Conservation (phyloP, 805 yeast genomes). For the Candida dendrica region DNA sequence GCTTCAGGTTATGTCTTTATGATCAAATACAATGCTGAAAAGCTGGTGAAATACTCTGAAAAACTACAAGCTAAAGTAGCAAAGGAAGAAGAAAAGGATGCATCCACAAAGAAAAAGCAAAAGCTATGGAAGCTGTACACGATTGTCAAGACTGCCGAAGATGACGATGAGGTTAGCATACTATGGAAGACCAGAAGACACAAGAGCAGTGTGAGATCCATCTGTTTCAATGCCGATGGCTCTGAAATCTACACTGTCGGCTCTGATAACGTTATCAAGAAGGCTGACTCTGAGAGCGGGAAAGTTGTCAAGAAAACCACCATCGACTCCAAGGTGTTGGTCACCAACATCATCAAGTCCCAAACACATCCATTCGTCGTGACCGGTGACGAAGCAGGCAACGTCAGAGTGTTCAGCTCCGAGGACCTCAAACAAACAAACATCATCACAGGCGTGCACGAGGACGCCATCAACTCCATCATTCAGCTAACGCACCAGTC, state of each 20-base stretch:
- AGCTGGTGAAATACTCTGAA: conserved; percentile 28
- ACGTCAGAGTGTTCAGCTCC: conserved; percentile 56
- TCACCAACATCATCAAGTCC: conserved; percentile 28
- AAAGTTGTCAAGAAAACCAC: conserved; percentile 55
- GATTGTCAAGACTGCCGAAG: conserved; percentile 16
- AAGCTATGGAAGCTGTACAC: conserved; percentile 40
- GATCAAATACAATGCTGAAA: conserved; percentile 46
- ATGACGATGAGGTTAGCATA: conserved; percentile 24
- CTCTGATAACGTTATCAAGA: conserved; percentile 70
- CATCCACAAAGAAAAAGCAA: conserved; percentile 19
- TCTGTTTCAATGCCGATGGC: conserved; percentile 49
- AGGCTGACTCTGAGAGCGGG: conserved; percentile 66
- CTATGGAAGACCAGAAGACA: conserved; percentile 87
- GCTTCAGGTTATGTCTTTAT: conserved; percentile 74
- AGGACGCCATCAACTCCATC: conserved; percentile 73
- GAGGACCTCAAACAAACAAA: conserved; percentile 43
- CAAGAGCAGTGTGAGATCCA: conserved; percentile 76
- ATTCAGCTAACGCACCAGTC: conserved; percentile 62
- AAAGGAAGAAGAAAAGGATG: conserved; percentile 5
- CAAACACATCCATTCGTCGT: conserved; percentile 36
- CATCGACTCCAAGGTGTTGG: conserved; percentile 11
- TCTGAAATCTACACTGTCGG: conserved; percentile 63
- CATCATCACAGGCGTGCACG: conserved; percentile 51
- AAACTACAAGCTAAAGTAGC: conserved; percentile 19
- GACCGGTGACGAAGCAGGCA: conserved; percentile 64